Conservation (phyloP, 352 stramenopile genomes). For the Pythium insidiosum region DNA sequence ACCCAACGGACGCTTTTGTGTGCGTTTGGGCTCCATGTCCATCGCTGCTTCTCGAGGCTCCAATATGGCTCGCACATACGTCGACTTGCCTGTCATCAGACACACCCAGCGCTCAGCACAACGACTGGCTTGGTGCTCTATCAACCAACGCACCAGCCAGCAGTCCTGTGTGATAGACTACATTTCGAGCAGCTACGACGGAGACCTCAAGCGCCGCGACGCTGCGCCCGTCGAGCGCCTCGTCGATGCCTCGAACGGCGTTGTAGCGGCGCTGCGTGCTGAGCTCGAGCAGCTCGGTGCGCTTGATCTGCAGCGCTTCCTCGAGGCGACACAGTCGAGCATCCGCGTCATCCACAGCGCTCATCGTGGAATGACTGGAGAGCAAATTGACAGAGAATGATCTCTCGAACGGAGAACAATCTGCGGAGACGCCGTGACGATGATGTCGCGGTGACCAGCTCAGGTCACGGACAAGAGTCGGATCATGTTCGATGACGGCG, state of each 20-base stretch:
- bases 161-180: conserved; percentile 39
- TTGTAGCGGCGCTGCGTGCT: conserved; percentile 46
- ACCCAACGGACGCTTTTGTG: conserved; percentile 23
- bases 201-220: conserved; percentile 36
- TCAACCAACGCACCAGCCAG: no score
- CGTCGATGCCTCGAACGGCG: conserved; percentile 32
- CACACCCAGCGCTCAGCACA: no score
- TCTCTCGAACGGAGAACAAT: no score
- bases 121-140: no score
- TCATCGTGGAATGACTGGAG: no score
- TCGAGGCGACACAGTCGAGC: conserved; percentile 44
- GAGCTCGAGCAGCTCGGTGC: conserved; percentile 29
- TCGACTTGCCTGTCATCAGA: conserved; percentile 27
- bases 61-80: conserved; percentile 45
- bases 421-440: no score
- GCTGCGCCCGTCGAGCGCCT: conserved; percentile 32
- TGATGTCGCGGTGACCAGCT: no score
- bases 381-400: no score
- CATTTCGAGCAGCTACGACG: conserved; percentile 28
- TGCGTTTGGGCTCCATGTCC: conserved; percentile 20
- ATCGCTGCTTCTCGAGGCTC: conserved; percentile 17
- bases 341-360: conserved; percentile 59
- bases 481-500: no score
- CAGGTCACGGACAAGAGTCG: no score
- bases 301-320: conserved; percentile 31